These are phyloP conservation scores for Neurospora pannonica DNA, from an alignment of 495 filamentous ascomycete genomes.

Conservation along the genomic window DNA sequence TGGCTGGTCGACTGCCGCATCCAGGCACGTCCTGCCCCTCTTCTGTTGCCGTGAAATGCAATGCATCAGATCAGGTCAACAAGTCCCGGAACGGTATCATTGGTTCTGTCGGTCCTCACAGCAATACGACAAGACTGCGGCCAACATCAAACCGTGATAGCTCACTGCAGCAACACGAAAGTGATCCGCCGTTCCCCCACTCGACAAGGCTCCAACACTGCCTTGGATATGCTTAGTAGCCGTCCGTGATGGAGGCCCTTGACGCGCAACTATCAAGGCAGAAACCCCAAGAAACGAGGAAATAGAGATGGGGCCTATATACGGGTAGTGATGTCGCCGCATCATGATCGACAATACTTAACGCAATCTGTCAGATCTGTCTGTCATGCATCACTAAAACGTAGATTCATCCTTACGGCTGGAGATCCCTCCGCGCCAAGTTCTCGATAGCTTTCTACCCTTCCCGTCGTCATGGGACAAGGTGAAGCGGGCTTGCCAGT, in stretches of 20 bases:
- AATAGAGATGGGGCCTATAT: not conserved
- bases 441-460: not conserved
- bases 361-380: conserved; percentile 28
- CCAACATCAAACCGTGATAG: not conserved
- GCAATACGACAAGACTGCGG: not conserved
- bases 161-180: not conserved
- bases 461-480: not conserved
- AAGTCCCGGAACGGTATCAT: not conserved
- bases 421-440: not conserved
- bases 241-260: not conserved
- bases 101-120: not conserved
- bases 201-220: not conserved
- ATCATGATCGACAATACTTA: conserved; percentile 25
- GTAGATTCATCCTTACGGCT: not conserved
- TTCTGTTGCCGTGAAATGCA: not conserved
- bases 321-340: conserved; percentile 11
- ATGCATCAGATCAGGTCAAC: not conserved
- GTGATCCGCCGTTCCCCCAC: not conserved
- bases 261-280: not conserved
- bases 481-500: not conserved
- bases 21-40: conserved; percentile 1
- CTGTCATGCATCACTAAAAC: conserved; percentile 15
- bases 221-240: not conserved
- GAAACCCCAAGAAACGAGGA: not conserved
- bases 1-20: not conserved